phyloP scores from a whole-genome alignment of 495 filamentous ascomycete species.

The Aspergillus sclerotiicarbonarius region DNA sequence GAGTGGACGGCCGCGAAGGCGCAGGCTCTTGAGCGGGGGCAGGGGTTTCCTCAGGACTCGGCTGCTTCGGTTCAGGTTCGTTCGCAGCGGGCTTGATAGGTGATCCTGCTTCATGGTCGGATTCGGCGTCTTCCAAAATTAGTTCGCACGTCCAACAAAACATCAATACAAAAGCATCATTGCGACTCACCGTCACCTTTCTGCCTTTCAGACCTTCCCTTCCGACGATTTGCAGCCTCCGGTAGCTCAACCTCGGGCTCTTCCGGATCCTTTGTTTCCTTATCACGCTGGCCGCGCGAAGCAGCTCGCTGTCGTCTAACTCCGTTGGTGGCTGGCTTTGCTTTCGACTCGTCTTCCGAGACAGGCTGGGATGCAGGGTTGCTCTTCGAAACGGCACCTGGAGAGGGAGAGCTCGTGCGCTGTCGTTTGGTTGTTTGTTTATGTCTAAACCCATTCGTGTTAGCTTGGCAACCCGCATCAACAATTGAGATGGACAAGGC shows the following conservation, averaged over 20 bases:
- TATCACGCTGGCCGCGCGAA: slow-evolving; percentile 67
- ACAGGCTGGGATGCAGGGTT: slow-evolving; percentile 50
- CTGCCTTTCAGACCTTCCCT: slow-evolving; percentile 68
- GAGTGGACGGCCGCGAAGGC: slow-evolving; percentile 47
- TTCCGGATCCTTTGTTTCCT: slow-evolving; percentile 63
- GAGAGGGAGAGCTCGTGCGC: slow-evolving; percentile 71
- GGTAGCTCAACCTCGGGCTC: slow-evolving; percentile 64
- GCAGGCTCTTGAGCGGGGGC: slow-evolving; percentile 44
- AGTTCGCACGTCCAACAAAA: slow-evolving; percentile 11
- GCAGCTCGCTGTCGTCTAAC: slow-evolving; percentile 64
- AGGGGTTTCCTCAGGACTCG: slow-evolving; percentile 51
- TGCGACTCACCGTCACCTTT: slow-evolving; percentile 69
- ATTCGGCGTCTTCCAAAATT: slow-evolving; percentile 26
- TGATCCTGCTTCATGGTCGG: slow-evolving; percentile 38
- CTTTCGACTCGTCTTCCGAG: slow-evolving; percentile 67
- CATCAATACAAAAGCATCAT: background rate
- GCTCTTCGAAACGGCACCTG: slow-evolving; percentile 53
- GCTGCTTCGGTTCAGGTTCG: slow-evolving; percentile 44
- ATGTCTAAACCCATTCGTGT: slow-evolving; percentile 35
- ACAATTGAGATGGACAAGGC: background rate
- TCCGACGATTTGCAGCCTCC: slow-evolving; percentile 71
- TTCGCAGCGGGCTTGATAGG: slow-evolving; percentile 37
- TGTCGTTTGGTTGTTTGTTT: slow-evolving; percentile 64
- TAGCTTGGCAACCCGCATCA: slow-evolving; percentile 16
- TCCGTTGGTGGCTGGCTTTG: slow-evolving; percentile 46